Percentiles rank a stretch among this genome's conserved stretches.
These are phyloP conservation scores for Cladosporium cucumerinum DNA, from an alignment of 2,329 filamentous ascomycete species.

Conservation along the genomic window DNA sequence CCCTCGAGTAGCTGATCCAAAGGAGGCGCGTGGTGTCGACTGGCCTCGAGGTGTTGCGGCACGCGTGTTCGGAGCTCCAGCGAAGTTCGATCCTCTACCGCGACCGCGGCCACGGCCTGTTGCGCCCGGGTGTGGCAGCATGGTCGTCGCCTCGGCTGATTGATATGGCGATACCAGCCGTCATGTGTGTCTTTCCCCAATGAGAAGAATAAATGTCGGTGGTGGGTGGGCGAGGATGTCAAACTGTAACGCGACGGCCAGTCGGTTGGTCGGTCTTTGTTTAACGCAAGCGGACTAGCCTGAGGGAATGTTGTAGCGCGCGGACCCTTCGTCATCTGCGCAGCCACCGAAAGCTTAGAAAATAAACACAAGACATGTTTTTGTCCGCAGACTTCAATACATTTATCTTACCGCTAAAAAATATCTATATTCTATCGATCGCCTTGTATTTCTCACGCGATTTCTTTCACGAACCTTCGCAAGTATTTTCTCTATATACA, in stretches of 20 bases:
- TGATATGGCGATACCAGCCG: conserved; percentile 1
- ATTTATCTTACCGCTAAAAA: background rate
- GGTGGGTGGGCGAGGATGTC: background rate
- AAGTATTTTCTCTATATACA: background rate
- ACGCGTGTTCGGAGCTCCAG: conserved; percentile 9
- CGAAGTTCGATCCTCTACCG: conserved; percentile 11
- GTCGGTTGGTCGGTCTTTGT: background rate
- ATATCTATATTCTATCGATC: background rate
- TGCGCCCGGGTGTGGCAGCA: conserved; percentile 4
- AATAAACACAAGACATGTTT: background rate
- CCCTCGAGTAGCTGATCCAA: conserved; percentile 1
- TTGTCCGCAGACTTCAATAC: background rate
- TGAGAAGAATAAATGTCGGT: background rate
- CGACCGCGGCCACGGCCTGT: conserved; percentile 16
- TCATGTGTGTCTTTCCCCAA: conserved; percentile 9
- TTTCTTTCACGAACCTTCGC: background rate
- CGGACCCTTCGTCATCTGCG: background rate
- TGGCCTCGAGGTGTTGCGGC: conserved; percentile 7
- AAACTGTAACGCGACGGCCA: background rate
- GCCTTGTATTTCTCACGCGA: background rate
- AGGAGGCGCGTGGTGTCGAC: background rate
- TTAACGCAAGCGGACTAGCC: background rate
- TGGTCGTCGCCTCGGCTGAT: conserved; percentile 14
- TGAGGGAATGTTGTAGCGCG: background rate
- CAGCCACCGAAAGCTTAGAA: background rate